These are phyloP conservation scores for Deinandra increscens DNA, from an alignment of 129 eudicot genomes.

Conservation along the genomic window DNA sequence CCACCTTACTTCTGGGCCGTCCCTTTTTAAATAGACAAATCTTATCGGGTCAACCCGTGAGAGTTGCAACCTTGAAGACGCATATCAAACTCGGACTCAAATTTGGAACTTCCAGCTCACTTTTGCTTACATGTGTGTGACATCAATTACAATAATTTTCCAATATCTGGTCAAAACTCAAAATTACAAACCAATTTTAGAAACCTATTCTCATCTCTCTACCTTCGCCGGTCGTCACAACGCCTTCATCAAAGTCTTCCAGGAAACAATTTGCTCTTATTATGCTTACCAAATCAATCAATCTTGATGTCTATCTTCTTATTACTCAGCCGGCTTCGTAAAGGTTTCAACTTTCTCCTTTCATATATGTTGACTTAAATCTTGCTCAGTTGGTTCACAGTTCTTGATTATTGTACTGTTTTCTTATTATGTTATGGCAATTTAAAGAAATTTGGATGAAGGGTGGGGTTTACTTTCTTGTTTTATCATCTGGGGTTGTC, in stretches of 20 bases:
- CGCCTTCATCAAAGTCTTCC: conserved; percentile 21
- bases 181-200: conserved; percentile 6
- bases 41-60: no score
- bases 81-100: no score
- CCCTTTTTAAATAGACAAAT: no score
- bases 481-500: conserved; percentile 14
- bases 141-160: conserved; percentile 15
- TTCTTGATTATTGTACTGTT: not conserved
- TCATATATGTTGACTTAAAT: conserved; percentile 29
- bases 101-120: not conserved
- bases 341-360: conserved; percentile 31
- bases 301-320: conserved; percentile 7
- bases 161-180: conserved; percentile 9
- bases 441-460: not conserved
- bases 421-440: not conserved
- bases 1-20: no score
- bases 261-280: not conserved
- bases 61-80: no score
- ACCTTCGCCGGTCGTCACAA: conserved; percentile 29
- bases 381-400: conserved; percentile 3
- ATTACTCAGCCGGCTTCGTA: not conserved
- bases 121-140: conserved; percentile 24
- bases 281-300: conserved; percentile 24
- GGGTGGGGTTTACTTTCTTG: conserved; percentile 17
- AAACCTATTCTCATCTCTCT: conserved; percentile 21